phyloP scores from a whole-genome alignment of 148 eudicot genomes.

The Nyssa sinensis region DNA sequence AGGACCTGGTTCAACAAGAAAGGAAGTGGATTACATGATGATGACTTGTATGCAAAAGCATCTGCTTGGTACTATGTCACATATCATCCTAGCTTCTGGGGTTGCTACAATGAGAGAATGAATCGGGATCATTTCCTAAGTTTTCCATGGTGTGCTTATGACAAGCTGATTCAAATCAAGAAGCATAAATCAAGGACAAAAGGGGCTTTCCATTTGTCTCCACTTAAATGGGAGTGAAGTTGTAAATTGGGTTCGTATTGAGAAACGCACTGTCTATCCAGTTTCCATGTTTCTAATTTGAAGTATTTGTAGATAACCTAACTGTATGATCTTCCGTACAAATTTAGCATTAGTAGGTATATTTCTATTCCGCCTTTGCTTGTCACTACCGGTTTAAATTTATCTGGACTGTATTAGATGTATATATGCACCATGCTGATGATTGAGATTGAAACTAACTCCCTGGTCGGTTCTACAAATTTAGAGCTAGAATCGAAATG shows the following conservation, averaged over 20 bases:
- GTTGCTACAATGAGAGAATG: neutral
- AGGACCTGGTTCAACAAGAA: slow-evolving; percentile 13
- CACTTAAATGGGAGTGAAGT: neutral
- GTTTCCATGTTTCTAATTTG: neutral
- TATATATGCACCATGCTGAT: neutral
- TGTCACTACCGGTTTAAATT: neutral
- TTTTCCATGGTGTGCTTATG: neutral
- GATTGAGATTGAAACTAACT: neutral
- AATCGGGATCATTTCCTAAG: neutral
- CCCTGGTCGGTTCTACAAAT: no score
- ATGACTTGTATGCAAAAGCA: slow-evolving; percentile 5
- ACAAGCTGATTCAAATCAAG: neutral
- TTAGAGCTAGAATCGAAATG: neutral
- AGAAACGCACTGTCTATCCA: neutral
- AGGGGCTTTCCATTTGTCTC: neutral
- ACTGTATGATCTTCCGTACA: neutral
- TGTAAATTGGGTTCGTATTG: neutral
- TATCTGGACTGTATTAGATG: neutral
- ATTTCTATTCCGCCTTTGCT: neutral
- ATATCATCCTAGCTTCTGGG: neutral
- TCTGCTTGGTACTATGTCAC: neutral
- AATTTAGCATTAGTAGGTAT: neutral
- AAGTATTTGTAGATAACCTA: neutral
- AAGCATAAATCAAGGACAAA: neutral
- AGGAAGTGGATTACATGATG: neutral